These are phyloP conservation scores for Tetrapisispora iriomotensis DNA, from an alignment of 805 yeast genomes.

Conservation along the genomic window DNA sequence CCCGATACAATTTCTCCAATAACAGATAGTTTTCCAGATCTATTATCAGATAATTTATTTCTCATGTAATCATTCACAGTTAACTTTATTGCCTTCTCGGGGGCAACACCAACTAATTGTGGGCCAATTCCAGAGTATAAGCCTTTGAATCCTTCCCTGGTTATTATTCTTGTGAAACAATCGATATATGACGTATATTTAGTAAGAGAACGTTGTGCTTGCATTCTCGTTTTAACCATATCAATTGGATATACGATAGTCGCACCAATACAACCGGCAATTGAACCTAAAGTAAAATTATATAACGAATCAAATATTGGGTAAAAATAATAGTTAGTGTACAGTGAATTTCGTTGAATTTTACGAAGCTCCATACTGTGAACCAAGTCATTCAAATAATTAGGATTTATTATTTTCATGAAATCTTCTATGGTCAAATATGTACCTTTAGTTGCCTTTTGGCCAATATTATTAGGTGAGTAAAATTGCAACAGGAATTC, in stretches of 20 bases:
- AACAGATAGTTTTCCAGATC: slow-evolving; percentile 38
- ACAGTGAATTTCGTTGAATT: slow-evolving; percentile 21
- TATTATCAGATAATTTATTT: slow-evolving; percentile 48
- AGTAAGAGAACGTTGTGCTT: slow-evolving; percentile 71
- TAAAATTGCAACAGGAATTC: slow-evolving; percentile 10
- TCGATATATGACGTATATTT: slow-evolving; percentile 74
- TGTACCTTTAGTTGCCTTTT: slow-evolving; percentile 13
- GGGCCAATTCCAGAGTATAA: slow-evolving; percentile 90
- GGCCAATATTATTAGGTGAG: slow-evolving; percentile 4
- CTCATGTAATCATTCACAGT: slow-evolving; percentile 88
- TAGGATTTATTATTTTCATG: slow-evolving; percentile 34
- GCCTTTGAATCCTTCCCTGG: slow-evolving; percentile 73
- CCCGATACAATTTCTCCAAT: slow-evolving; percentile 78
- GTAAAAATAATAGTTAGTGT: slow-evolving; percentile 35
- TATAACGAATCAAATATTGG: slow-evolving; percentile 78
- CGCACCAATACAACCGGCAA: slow-evolving; percentile 98
- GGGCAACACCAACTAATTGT: slow-evolving; percentile 94
- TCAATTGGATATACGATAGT: slow-evolving; percentile 95
- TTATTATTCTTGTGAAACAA: slow-evolving; percentile 70
- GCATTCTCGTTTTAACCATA: slow-evolving; percentile 93
- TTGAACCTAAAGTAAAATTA: slow-evolving; percentile 81
- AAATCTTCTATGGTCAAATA: slow-evolving; percentile 32
- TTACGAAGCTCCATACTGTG: slow-evolving; percentile 25
- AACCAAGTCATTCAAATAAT: slow-evolving; percentile 29
- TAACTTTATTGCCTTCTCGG: slow-evolving; percentile 93